These are phyloP conservation scores for Pichia nanzhaoensis DNA, from an alignment of 805 yeast species.

Conservation along the genomic window DNA sequence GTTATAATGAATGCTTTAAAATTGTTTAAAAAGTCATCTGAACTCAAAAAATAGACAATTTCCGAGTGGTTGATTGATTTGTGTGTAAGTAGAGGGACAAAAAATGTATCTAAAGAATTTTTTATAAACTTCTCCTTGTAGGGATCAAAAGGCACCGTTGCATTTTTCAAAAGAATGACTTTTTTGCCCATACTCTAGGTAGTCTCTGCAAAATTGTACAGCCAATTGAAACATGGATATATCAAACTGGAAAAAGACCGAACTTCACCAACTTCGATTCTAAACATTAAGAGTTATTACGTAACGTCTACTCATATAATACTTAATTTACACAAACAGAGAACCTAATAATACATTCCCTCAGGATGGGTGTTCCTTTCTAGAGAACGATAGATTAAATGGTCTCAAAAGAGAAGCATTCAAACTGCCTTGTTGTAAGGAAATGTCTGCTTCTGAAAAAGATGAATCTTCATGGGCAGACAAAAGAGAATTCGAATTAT, in stretches of 20 bases:
- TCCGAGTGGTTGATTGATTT: slow-evolving; percentile 42
- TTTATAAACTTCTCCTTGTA: slow-evolving; percentile 42
- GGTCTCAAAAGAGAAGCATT: slow-evolving; percentile 5
- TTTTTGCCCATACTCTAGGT: slow-evolving; percentile 14
- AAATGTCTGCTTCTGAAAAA: slow-evolving; percentile 6
- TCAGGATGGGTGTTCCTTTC: neutral
- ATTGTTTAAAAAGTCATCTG: slow-evolving; percentile 34
- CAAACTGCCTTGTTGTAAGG: neutral
- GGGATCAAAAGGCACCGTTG: slow-evolving; percentile 61
- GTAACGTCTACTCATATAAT: too few relatives aligned
- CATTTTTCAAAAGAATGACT: slow-evolving; percentile 62
- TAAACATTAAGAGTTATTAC: neutral
- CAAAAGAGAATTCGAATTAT: slow-evolving; percentile 6
- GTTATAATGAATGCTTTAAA: slow-evolving; percentile 65
- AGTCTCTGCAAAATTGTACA: too few relatives aligned
- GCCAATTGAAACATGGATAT: too few relatives aligned
- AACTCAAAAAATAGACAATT: slow-evolving; percentile 39
- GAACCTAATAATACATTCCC: too few relatives aligned
- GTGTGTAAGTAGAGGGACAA: slow-evolving; percentile 72
- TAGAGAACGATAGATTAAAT: slow-evolving; percentile 5
- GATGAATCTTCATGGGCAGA: slow-evolving; percentile 8
- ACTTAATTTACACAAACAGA: neutral
- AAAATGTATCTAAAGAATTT: slow-evolving; percentile 39
- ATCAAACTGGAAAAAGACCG: neutral
- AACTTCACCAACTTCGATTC: neutral